These are phyloP conservation scores for Stachybotrys chartarum DNA, from an alignment of 2,329 filamentous ascomycete species.

Conservation along the genomic window DNA sequence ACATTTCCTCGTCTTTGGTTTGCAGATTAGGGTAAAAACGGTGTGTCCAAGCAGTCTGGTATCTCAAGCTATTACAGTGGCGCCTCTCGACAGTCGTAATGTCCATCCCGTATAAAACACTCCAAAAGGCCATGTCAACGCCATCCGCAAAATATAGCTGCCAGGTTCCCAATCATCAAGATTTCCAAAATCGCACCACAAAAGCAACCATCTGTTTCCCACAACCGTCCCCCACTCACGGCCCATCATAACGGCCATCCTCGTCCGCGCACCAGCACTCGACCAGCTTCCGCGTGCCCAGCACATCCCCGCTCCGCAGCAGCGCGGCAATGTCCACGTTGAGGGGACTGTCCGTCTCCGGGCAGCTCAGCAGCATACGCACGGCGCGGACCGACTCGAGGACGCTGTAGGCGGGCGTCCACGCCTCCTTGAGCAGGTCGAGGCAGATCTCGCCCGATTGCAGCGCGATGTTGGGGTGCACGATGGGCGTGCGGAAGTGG, in stretches of 20 bases:
- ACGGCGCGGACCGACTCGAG: slow-evolving; percentile 66
- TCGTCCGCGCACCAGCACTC: slow-evolving; percentile 55
- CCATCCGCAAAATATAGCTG: background rate
- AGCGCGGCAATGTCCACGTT: slow-evolving; percentile 74
- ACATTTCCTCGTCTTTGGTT: background rate
- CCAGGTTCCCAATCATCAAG: too few relatives aligned
- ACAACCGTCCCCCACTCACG: slow-evolving; percentile 13
- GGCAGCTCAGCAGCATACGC: slow-evolving; percentile 56
- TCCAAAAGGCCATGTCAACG: background rate
- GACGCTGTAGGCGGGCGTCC: slow-evolving; percentile 82
- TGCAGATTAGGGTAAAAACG: too few relatives aligned
- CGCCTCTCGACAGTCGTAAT: background rate
- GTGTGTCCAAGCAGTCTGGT: background rate
- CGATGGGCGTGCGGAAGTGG: slow-evolving; percentile 73
- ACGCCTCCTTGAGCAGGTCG: slow-evolving; percentile 71
- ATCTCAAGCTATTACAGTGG: background rate
- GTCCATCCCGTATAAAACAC: background rate
- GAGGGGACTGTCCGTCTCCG: slow-evolving; percentile 67
- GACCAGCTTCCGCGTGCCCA: slow-evolving; percentile 64
- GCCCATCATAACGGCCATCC: slow-evolving; percentile 27
- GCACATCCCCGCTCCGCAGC: slow-evolving; percentile 57
- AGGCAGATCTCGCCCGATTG: slow-evolving; percentile 86
- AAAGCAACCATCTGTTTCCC: too few relatives aligned
- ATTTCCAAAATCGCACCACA: too few relatives aligned
- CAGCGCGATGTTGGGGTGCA: slow-evolving; percentile 71